A percentile compares a stretch with the other conserved stretches of the same genome.
Conservation (phyloP, 106 monocot genomes). For the Platanthera zijinensis region DNA sequence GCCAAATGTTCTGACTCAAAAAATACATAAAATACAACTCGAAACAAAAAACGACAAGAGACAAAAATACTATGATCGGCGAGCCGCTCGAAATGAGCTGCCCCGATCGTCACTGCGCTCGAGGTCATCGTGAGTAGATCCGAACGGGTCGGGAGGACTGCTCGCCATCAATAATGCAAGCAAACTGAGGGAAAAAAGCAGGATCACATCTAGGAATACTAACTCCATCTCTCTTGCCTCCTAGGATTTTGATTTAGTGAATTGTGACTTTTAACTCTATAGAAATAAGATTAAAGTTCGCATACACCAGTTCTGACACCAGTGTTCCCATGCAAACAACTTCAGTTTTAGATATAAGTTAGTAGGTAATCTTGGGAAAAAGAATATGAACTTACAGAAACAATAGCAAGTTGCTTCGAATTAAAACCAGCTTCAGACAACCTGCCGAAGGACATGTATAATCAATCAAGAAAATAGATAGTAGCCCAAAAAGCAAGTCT, state of each 20-base stretch:
- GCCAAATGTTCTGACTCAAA: too few species aligned
- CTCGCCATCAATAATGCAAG: neutral
- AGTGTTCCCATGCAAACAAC: neutral
- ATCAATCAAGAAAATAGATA: neutral
- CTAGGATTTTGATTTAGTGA: neutral
- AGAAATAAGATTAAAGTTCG: neutral
- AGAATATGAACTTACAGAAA: constrained; percentile 41
- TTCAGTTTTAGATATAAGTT: neutral
- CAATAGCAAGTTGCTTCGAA: constrained; percentile 70
- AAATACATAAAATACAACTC: too few species aligned
- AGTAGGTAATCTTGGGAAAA: neutral
- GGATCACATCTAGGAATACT: neutral
- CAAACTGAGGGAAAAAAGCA: neutral
- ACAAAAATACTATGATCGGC: too few species aligned
- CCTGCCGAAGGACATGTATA: constrained; percentile 20
- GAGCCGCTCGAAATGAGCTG: too few species aligned
- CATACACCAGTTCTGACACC: neutral
- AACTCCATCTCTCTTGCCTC: neutral
- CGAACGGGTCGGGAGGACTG: too few species aligned
- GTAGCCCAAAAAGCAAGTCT: neutral
- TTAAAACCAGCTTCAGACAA: constrained; percentile 64
- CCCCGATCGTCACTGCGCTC: too few species aligned
- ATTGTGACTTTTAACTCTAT: neutral
- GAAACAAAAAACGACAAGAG: too few species aligned
- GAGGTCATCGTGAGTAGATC: too few species aligned